Conservation (phyloP, 1,139 yeast species). For the Petasospora rhodanensis region DNA sequence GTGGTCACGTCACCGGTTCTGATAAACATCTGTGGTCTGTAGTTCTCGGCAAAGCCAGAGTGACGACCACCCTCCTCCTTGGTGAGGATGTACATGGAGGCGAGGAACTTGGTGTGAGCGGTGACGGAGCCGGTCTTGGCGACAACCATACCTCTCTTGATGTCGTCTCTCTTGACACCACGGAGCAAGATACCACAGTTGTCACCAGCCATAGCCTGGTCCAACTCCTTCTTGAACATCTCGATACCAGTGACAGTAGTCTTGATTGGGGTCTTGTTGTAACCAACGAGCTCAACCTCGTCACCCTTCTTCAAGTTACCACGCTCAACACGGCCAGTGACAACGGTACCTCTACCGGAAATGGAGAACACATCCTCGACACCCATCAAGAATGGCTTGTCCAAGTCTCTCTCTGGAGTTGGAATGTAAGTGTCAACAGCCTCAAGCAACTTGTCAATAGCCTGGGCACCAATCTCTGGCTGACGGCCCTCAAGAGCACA, state of each 20-base stretch:
- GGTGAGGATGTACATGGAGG: constrained; percentile 86
- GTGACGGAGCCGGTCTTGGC: constrained; percentile 90
- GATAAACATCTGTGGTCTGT: constrained; percentile 96
- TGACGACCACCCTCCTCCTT: constrained; percentile 99
- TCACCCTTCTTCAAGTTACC: constrained; percentile 93
- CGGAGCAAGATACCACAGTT: constrained; percentile 96
- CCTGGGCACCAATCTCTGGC: constrained; percentile 90
- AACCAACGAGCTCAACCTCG: constrained; percentile 95
- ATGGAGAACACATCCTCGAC: constrained; percentile 97
- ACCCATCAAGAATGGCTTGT: constrained; percentile 95
- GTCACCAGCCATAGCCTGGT: constrained; percentile 98
- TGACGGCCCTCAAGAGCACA: constrained; percentile 86
- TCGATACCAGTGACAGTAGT: constrained; percentile 97
- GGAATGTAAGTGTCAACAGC: constrained; percentile 95
- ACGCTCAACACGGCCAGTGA: constrained; percentile 98
- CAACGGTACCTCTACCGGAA: constrained; percentile 99
- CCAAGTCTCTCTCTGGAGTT: constrained; percentile 93
- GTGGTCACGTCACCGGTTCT: constrained; percentile 97
- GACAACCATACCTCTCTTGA: constrained; percentile 96
- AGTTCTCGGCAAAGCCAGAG: constrained; percentile 94
- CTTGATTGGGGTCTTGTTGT: constrained; percentile 81
- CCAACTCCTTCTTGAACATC: constrained; percentile 98
- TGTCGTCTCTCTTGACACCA: constrained; percentile 97
- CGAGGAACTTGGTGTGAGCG: constrained; percentile 91
- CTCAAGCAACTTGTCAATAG: constrained; percentile 77